Evolutionary conservation across 768 basidiomycete genomes (phyloP), one percentile per base, ranked within the genome.

Genomic region (Postia placenta): DNA sequence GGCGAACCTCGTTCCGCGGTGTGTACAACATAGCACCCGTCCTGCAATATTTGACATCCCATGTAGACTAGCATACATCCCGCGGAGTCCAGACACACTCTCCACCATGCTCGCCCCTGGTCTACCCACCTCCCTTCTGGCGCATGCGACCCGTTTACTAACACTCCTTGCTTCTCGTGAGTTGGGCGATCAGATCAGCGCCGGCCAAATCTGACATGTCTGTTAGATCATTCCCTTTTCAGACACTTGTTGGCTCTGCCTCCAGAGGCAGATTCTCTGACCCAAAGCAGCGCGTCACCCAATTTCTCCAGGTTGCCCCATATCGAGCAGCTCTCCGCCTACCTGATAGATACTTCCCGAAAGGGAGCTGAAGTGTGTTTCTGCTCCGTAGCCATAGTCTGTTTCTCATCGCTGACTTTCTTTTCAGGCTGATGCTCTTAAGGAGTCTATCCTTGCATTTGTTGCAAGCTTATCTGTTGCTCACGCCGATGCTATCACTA

Each of bases 141-240:
- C 66, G 41, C 70, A 72, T 11, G 68, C 71, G 33, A 64, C 73
- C 15, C 73, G 76, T n/a, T 53, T 83, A 12, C 64, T 89, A 23
- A 61, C 75, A 15, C 62, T 80, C 46, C 60, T 86, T 35, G 77
- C 78, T 17, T 76, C 77, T 28, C 72, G 80, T 83, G 56, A 52
- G 81, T 67, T 42, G 4, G 20, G 6, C 6, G 11, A 40, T 12
- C 3, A 4, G 6, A 9, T 28, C 11, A 27, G 6, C 26, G 24
- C 25, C 4, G 42, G 28, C 5, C n/a, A 17, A 12, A 9, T 5
- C 20, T 43, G 17, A 33, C 7, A 33, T 15, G 30, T 15, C 17
- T 5, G 5, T 43, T n/a, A 45, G 45, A 45, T 36, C 28, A 45
- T 24, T 11, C 6, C 9, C 33, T 58, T 2, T 53, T 49, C 44